A percentile compares a stretch with the other conserved stretches of the same genome.
phyloP scores from a whole-genome alignment of 2,329 filamentous ascomycete species.

The Ceratocystis destructans region DNA sequence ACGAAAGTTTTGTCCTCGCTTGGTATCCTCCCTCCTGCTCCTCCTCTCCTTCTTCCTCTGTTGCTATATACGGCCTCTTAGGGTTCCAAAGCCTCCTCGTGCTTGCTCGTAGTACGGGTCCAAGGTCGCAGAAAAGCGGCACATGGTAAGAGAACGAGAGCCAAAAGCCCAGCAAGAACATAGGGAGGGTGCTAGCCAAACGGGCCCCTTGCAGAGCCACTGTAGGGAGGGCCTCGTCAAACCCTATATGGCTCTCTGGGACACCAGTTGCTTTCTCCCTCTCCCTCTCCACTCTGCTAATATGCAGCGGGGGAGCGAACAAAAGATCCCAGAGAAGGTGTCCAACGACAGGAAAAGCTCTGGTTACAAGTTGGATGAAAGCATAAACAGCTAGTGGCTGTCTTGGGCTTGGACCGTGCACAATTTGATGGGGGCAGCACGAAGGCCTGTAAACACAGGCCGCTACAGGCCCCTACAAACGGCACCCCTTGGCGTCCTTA shows the following conservation, averaged over 20 bases:
- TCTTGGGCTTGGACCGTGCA: background rate
- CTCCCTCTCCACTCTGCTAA: background rate
- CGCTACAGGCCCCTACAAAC: background rate
- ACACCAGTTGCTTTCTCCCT: too few species aligned
- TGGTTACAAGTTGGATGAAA: background rate
- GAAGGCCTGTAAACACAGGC: too few species aligned
- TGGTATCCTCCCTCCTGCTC: too few species aligned
- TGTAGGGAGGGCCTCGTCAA: background rate
- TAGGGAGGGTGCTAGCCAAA: background rate
- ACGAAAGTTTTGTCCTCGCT: too few species aligned
- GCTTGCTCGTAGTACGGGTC: background rate
- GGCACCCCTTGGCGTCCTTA: background rate
- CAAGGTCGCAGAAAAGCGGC: conserved; percentile 5
- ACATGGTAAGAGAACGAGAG: conserved; percentile 1
- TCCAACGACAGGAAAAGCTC: background rate
- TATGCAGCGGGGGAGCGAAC: background rate
- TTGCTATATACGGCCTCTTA: too few species aligned
- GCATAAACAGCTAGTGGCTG: background rate
- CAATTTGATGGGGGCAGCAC: too few species aligned
- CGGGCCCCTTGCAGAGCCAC: background rate
- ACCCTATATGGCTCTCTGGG: too few species aligned
- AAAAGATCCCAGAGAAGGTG: background rate
- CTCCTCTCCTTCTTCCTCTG: too few species aligned
- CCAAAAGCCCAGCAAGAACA: background rate
- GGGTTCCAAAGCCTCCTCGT: background rate